A percentile compares a stretch with the other conserved stretches of the same genome.
phyloP scores from a whole-genome alignment of 2,329 filamentous ascomycete species.

The Aspergillus jensenii region DNA sequence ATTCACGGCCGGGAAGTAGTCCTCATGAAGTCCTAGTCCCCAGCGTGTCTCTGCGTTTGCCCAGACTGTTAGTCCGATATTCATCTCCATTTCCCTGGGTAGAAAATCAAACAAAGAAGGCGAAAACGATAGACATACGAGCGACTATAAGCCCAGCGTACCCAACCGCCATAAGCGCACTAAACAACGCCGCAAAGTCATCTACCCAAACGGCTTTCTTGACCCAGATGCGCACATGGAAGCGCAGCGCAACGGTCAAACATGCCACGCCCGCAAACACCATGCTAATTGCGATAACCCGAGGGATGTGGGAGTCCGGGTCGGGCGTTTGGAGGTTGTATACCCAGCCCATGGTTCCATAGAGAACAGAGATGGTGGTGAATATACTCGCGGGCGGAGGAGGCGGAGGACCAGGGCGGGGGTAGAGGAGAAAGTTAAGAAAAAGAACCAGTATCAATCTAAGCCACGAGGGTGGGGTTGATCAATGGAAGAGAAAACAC shows the following conservation, averaged over 20 bases:
- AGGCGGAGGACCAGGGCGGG: too few species aligned
- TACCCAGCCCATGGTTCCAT: constrained; percentile 28
- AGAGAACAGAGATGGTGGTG: too few species aligned
- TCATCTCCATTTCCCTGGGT: too few species aligned
- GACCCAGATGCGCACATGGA: constrained; percentile 23
- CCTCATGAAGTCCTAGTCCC: not conserved
- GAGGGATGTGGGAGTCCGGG: constrained; percentile 19
- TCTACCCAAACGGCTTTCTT: constrained; percentile 26
- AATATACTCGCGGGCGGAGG: too few species aligned
- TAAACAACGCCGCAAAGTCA: constrained; percentile 26
- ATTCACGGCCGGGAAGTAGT: not conserved
- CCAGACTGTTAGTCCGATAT: not conserved
- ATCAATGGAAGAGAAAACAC: too few species aligned
- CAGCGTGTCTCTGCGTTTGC: not conserved
- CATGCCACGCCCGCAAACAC: constrained; percentile 23
- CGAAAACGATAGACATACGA: constrained; percentile 11
- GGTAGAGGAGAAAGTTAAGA: too few species aligned
- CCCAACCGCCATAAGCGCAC: constrained; percentile 18
- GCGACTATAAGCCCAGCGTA: constrained; percentile 21
- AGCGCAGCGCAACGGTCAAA: constrained; percentile 23
- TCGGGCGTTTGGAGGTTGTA: constrained; percentile 27
- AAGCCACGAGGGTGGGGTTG: too few species aligned
- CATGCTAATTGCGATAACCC: constrained; percentile 24
- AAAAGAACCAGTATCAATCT: too few species aligned
- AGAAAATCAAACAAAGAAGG: too few species aligned